Evolutionary conservation across 345 rosid species (phyloP), one percentile per base, ranked within the genome.

Genomic region (Raphanus raphanistrum): DNA sequence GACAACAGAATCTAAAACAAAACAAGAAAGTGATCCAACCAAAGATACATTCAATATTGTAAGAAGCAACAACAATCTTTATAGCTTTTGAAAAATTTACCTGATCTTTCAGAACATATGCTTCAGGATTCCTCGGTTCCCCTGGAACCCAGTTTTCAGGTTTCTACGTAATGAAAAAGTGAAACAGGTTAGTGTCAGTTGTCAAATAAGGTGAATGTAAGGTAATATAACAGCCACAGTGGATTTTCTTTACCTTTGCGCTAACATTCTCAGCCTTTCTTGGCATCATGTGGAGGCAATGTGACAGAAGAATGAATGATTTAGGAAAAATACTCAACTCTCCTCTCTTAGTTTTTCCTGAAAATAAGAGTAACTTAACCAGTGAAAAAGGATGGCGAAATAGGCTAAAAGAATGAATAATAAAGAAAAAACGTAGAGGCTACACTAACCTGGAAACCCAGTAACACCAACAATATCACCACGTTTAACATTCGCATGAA

Each of bases 271-370:
- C 81, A n/a, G 81, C 72, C 72, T 71, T 77, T 58, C 90, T 88
- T 0, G 99, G 98, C 95, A 96, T 83, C 99, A 91, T 93, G 74
- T 96, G 96, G 67, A 93, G 91, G 87, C 98, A 92, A 82, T 96
- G 93, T 10, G 99, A 96, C 63, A 96, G 77, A 41, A 86, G 87
- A 2, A 67, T 15, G 64, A 96, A 89, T 15, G 86, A 77, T 69
- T 43, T 78, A 1, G 99, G 98, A 61, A 90, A 90, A 55, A 96
- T 85, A 84, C 92, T 96, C 74, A 96, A 82, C 81, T 96, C 99
- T 16, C 98, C 96, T 27, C 88, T 90, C 80, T 91, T 93, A 50
- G 91, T 88, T 87, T 93, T 96, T 70, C 98, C 99, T 92, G 82
- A 52, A 69, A 28, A 1, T 5, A 0, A 10, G 27, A 80, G 66